Evolutionary conservation across 2,329 filamentous ascomycete genomes (phyloP).

Genomic region (Coniochaeta hoffmannii): DNA sequence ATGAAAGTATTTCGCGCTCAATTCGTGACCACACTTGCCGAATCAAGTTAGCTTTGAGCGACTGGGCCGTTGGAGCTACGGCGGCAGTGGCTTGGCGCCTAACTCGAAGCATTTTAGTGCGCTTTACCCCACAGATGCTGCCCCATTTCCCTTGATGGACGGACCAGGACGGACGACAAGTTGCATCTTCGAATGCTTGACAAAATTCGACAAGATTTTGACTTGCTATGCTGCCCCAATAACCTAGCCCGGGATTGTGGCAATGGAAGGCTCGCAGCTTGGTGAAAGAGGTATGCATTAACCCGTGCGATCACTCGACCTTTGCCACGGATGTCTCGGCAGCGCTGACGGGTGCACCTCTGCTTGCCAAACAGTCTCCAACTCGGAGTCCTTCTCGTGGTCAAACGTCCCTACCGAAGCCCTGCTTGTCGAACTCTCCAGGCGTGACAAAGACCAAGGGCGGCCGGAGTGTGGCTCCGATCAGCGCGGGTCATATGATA

Average conservation of each 20-base stretch:
- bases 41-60: no score
- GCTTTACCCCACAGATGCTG: no score
- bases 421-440: conserved; percentile 44
- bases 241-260: neutral
- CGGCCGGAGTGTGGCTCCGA: conserved; percentile 46
- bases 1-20: no score
- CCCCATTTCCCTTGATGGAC: no score
- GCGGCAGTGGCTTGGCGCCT: neutral
- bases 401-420: conserved; percentile 43
- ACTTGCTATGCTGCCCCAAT: neutral
- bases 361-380: neutral
- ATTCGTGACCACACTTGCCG: no score
- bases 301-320: neutral
- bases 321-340: neutral
- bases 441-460: conserved; percentile 30
- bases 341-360: neutral
- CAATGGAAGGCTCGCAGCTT: neutral
- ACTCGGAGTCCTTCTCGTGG: conserved; percentile 24
- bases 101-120: neutral
- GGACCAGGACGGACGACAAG: no score
- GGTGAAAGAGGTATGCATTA: neutral
- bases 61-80: no score
- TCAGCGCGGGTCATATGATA: conserved; percentile 53
- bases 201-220: neutral
- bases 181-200: no score